phyloP scores from a whole-genome alignment of 495 filamentous ascomycete genomes.

The Penicillium bialowiezense region DNA sequence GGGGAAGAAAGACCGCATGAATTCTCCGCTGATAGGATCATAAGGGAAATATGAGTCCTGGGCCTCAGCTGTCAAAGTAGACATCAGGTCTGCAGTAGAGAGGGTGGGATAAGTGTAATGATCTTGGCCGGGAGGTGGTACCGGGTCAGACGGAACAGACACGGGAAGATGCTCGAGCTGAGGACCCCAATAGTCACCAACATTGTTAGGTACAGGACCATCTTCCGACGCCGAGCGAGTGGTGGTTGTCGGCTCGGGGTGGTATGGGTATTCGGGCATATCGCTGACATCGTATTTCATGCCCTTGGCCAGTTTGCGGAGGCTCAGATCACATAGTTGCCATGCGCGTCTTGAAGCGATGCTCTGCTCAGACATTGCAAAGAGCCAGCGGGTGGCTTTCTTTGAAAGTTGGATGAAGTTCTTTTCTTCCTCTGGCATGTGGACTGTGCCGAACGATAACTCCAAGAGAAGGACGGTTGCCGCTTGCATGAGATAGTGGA shows the following conservation, averaged over 20 bases:
- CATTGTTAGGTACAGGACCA: background rate
- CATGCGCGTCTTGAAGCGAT: slow-evolving; percentile 56
- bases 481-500: slow-evolving; percentile 67
- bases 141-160: background rate
- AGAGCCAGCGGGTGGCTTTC: slow-evolving; percentile 54
- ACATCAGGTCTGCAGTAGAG: slow-evolving; percentile 6
- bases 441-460: slow-evolving; percentile 53
- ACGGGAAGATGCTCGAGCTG: slow-evolving; percentile 8
- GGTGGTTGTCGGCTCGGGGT: slow-evolving; percentile 14
- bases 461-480: slow-evolving; percentile 60
- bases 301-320: slow-evolving; percentile 39
- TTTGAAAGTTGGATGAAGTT: slow-evolving; percentile 48
- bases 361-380: slow-evolving; percentile 51
- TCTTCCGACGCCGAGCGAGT: background rate
- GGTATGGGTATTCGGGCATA: slow-evolving; percentile 30
- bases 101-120: slow-evolving; percentile 3
- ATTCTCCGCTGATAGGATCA: slow-evolving; percentile 45
- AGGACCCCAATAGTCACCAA: slow-evolving; percentile 8
- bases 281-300: slow-evolving; percentile 43
- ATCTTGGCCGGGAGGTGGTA: slow-evolving; percentile 1
- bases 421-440: slow-evolving; percentile 51
- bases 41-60: slow-evolving; percentile 43
- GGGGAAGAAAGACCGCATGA: slow-evolving; percentile 47
- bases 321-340: slow-evolving; percentile 49
- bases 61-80: slow-evolving; percentile 8